Evolutionary conservation across 1,284 basidiomycete species (phyloP).

Genomic region (Wallemia hederae): DNA sequence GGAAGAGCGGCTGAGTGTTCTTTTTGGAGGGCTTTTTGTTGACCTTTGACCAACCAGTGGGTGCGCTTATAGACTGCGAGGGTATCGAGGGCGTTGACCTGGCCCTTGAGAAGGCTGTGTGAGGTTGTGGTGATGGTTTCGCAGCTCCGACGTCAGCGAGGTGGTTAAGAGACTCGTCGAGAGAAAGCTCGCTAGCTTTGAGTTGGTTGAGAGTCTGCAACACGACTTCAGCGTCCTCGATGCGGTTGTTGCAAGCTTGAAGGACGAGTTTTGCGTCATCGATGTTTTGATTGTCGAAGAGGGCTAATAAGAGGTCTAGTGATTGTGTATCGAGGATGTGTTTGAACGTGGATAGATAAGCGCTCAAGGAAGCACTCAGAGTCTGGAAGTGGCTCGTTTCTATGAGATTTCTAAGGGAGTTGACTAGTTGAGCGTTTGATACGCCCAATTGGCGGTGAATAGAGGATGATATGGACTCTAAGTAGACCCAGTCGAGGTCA

Average conservation of each 20-base stretch:
- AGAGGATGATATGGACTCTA: not conserved
- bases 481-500: not conserved
- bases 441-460: not conserved
- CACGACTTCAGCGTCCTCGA: not conserved
- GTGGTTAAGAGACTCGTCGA: no score
- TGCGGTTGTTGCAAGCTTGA: not conserved
- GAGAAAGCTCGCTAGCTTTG: not conserved
- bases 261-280: not conserved
- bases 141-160: no score
- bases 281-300: not conserved
- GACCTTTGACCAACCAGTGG: not conserved
- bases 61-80: no score
- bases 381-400: not conserved
- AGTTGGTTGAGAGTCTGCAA: not conserved
- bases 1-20: not conserved
- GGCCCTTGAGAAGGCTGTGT: no score
- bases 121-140: no score
- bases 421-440: not conserved
- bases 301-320: not conserved
- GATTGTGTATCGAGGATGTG: not conserved
- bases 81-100: no score
- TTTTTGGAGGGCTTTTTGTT: not conserved
- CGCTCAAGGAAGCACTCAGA: not conserved
- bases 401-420: not conserved
- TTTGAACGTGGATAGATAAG: not conserved